Percentiles rank a stretch among this genome's conserved stretches.
Conservation (phyloP, 2,329 filamentous ascomycete species). For the Colletotrichum sp. region DNA sequence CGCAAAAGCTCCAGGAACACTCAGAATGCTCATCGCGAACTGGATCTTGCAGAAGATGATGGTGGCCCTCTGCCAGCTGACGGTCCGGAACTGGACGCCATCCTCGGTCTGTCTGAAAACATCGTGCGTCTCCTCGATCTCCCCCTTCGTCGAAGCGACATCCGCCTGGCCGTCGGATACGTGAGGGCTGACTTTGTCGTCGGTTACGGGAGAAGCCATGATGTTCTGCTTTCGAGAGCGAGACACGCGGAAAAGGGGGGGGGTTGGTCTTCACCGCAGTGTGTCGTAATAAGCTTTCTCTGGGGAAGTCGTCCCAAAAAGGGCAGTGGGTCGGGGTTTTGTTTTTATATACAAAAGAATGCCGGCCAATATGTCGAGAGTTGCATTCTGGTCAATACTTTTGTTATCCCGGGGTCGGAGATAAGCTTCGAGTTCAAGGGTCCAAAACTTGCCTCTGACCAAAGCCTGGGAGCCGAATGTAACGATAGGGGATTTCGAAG, state of each 20-base stretch:
- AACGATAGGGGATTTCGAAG: not conserved
- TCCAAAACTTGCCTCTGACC: not conserved
- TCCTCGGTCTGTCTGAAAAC: conserved; percentile 29
- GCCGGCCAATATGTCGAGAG: not conserved
- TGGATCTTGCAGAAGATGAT: conserved; percentile 44
- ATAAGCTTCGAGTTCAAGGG: not conserved
- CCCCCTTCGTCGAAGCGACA: not conserved
- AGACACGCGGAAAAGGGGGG: not conserved
- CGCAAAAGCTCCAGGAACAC: conserved; percentile 20
- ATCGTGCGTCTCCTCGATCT: conserved; percentile 10
- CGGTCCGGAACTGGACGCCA: conserved; percentile 32
- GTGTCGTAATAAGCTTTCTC: not conserved
- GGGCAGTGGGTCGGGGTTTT: not conserved
- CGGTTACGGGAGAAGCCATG: not conserved
- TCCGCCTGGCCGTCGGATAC: not conserved
- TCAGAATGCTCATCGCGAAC: conserved; percentile 31
- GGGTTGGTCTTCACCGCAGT: not conserved
- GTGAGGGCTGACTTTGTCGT: not conserved
- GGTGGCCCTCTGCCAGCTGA: conserved; percentile 43
- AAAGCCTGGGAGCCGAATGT: not conserved
- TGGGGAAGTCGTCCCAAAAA: not conserved
- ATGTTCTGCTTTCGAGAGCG: not conserved
- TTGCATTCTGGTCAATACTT: not conserved
- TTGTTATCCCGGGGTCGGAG: not conserved
- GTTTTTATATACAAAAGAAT: not conserved